phyloP scores from a whole-genome alignment of 176 grass and related monocot genomes.

The Phragmites australis region DNA sequence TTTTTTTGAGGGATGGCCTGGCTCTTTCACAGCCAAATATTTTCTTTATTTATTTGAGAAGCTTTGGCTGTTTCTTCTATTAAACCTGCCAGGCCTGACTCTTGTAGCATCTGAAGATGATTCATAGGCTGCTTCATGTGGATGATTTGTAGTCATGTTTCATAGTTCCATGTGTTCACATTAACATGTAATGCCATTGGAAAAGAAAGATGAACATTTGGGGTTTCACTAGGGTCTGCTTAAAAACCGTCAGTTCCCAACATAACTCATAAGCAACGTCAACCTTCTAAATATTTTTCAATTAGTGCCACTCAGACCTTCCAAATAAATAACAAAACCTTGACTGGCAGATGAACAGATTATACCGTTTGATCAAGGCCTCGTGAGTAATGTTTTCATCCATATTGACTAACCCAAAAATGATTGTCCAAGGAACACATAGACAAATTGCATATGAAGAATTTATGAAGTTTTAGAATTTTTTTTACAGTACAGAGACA shows the following conservation, averaged over 20 bases:
- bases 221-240: not conserved
- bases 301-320: not conserved
- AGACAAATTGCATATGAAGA: not conserved
- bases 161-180: not conserved
- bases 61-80: not conserved
- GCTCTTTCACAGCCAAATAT: not conserved
- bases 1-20: no score
- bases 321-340: not conserved
- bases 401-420: not conserved
- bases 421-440: not conserved
- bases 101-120: not conserved
- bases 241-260: not conserved
- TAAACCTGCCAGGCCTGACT: not conserved
- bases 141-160: not conserved
- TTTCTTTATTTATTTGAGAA: no score
- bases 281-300: not conserved
- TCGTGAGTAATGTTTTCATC: not conserved
- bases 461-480: no score
- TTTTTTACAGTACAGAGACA: not conserved
- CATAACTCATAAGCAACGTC: not conserved
- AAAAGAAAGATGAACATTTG: not conserved
- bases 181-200: not conserved
- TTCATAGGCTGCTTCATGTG: not conserved
- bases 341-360: not conserved
- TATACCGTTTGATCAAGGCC: not conserved